phyloP scores from a whole-genome alignment of 1,284 basidiomycete genomes.

The Rhodotorula sp. region DNA sequence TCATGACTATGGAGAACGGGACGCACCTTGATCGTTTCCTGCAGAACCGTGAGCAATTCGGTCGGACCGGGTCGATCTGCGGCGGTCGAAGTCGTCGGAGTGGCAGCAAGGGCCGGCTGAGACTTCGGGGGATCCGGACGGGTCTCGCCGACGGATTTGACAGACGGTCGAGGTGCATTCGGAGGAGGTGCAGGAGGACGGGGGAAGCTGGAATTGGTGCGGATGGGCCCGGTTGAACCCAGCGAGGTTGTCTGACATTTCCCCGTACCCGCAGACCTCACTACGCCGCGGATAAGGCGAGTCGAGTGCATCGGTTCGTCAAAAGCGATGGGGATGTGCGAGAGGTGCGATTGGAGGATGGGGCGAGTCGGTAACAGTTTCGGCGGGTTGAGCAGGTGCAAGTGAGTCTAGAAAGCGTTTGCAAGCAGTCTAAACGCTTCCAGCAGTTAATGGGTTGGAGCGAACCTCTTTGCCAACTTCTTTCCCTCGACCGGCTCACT shows the following conservation, averaged over 20 bases:
- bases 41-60: slow-evolving; percentile 31
- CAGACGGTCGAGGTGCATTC: background rate
- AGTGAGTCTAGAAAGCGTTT: too few species aligned
- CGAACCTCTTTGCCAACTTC: background rate
- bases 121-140: background rate
- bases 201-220: background rate
- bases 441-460: background rate
- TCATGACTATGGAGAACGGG: background rate
- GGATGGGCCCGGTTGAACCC: background rate
- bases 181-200: background rate
- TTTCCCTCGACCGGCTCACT: background rate
- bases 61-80: slow-evolving; percentile 2
- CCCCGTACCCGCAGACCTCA: too few species aligned
- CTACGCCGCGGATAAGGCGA: too few species aligned
- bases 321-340: too few species aligned
- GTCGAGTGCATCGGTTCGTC: too few species aligned
- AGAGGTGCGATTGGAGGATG: too few species aligned
- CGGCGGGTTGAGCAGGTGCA: too few species aligned
- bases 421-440: background rate
- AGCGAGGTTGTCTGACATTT: background rate
- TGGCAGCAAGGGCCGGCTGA: background rate
- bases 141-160: slow-evolving; percentile 2
- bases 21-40: slow-evolving; percentile 38
- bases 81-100: background rate
- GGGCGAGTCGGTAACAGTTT: too few species aligned